phyloP scores from a whole-genome alignment of 768 basidiomycete genomes.

The Termitomyces sp. region DNA sequence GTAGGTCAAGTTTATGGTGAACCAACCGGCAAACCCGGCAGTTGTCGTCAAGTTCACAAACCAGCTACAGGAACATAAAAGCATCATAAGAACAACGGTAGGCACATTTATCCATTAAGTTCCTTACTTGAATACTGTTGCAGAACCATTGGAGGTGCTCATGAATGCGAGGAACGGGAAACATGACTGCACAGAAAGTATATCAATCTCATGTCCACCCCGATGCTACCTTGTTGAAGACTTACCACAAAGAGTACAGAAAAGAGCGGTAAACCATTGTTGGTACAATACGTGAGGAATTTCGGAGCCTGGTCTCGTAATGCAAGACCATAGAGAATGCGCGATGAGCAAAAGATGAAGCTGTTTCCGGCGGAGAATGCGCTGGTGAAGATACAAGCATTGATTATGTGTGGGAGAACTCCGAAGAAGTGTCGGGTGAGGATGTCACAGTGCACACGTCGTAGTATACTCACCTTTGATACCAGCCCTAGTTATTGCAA shows the following conservation, averaged over 20 bases:
- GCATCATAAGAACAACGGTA: not conserved
- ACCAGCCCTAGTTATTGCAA: slow-evolving; percentile 72
- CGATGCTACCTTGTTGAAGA: not conserved
- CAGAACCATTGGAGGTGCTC: slow-evolving; percentile 56
- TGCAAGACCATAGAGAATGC: slow-evolving; percentile 53
- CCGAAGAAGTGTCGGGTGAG: not conserved
- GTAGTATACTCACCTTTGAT: slow-evolving; percentile 47
- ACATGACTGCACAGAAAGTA: slow-evolving; percentile 20
- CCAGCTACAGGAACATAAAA: slow-evolving; percentile 42
- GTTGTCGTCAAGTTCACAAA: slow-evolving; percentile 68
- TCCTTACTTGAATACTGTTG: slow-evolving; percentile 54
- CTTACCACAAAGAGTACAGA: slow-evolving; percentile 37
- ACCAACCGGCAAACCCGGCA: slow-evolving; percentile 70
- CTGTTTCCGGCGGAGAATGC: slow-evolving; percentile 75
- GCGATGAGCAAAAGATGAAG: slow-evolving; percentile 54
- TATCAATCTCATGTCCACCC: not conserved
- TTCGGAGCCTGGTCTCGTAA: slow-evolving; percentile 50
- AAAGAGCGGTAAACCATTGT: slow-evolving; percentile 45
- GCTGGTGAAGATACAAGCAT: slow-evolving; percentile 67
- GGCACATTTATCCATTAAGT: not conserved
- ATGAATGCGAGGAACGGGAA: slow-evolving; percentile 61
- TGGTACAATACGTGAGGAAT: slow-evolving; percentile 43
- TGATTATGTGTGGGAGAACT: slow-evolving; percentile 69
- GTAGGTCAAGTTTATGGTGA: slow-evolving; percentile 69
- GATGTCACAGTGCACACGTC: not conserved